Base-by-base conservation (phyloP, 352 stramenopile species). In the Globisporangium splendens region DNA sequence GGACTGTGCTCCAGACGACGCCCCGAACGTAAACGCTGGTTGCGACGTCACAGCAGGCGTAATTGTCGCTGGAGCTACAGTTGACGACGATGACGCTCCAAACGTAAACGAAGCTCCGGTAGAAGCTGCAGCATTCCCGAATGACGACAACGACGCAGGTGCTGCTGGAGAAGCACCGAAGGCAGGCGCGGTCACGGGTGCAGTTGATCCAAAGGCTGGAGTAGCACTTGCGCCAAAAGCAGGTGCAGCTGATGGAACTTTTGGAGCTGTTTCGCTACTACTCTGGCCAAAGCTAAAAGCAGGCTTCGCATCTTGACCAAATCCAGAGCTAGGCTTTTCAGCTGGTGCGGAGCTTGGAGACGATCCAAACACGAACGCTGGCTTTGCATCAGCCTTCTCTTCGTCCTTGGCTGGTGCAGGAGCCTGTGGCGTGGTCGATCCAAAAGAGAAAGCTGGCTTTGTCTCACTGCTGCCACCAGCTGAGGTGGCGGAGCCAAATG, bases 311-410 rank as follows among this genome's bases (percentile, higher is more conserved):
- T 61, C 50, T 44, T 72, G 66, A 31, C 51, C 67, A 43, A 72
- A 72, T 2, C 60, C 69, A 59, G 63, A 35, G 12, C 35, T 67
- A 15, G 66, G 42, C 42, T 73, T 73, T 13, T 54, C 43, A 17
- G 51, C n/a, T 48, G 39, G 35, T 50, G 56, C 54, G 65, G 59
- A 21, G 58, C 61, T 31, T 11, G 69, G 61, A 18, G 70, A 62
- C 3, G 71, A 60, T 47, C 73, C 75, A 21, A 87, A 86, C 1
- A 77, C 64, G 54, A 83, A 83, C 3, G 62, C 61, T 48, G 72
- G 64, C 52, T 63, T 74, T 8, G 15, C 35, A 47, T 61, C 42
- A 2, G 50, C 8, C 14, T 44, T 43, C 0, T 60, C n/a, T n/a
- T 61, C 46, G 13, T 60, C 21, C 22, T 63, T 55, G 14, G 20